phyloP scores from a whole-genome alignment of 2,329 filamentous ascomycete genomes.

The Zalaria obscura region DNA sequence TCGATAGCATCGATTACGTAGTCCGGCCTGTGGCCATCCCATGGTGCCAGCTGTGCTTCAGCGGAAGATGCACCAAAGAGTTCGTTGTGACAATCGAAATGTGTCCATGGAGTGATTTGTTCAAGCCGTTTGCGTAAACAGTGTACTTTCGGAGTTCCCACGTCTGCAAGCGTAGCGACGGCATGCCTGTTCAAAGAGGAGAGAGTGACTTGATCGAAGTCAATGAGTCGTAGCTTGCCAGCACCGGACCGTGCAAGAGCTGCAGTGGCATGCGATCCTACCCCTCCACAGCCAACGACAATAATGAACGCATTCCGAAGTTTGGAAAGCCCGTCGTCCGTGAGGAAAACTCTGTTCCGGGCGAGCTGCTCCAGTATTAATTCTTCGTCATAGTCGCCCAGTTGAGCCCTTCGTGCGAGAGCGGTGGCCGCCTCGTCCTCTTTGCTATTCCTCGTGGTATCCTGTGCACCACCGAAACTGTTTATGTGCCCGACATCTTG shows the following conservation, averaged over 20 bases:
- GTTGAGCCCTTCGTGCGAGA: slow-evolving; percentile 44
- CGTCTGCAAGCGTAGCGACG: slow-evolving; percentile 83
- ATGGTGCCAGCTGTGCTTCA: slow-evolving; percentile 50
- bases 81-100: slow-evolving; percentile 74
- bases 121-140: slow-evolving; percentile 68
- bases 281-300: slow-evolving; percentile 84
- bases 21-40: slow-evolving; percentile 54
- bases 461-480: slow-evolving; percentile 40
- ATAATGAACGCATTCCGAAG: slow-evolving; percentile 73
- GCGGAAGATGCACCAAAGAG: slow-evolving; percentile 63
- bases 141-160: slow-evolving; percentile 82
- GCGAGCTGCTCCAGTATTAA: slow-evolving; percentile 90
- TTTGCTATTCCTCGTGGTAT: slow-evolving; percentile 22
- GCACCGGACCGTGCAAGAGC: slow-evolving; percentile 82
- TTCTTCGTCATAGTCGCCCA: slow-evolving; percentile 56
- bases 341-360: slow-evolving; percentile 82
- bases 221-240: slow-evolving; percentile 72
- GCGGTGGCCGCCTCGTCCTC: slow-evolving; percentile 46
- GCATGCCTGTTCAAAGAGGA: slow-evolving; percentile 93
- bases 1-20: slow-evolving; percentile 97
- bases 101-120: slow-evolving; percentile 81
- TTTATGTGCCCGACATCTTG: slow-evolving; percentile 45
- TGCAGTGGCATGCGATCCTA: slow-evolving; percentile 81
- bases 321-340: slow-evolving; percentile 62
- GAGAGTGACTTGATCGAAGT: slow-evolving; percentile 95